These are phyloP conservation scores for Camelina neglecta DNA, from an alignment of 345 rosid species.

Conservation along the genomic window DNA sequence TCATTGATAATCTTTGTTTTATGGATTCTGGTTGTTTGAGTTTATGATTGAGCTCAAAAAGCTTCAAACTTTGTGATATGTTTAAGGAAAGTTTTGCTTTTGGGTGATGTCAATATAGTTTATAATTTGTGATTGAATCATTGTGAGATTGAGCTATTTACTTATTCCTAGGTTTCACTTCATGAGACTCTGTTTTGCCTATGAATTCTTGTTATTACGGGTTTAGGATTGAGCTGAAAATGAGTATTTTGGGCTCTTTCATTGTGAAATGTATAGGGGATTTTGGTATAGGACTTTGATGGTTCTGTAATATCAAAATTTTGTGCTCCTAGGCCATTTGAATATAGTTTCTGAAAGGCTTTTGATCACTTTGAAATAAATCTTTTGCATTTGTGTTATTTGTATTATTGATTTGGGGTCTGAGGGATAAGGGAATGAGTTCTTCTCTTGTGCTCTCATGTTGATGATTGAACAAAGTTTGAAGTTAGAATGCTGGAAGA, in stretches of 20 bases:
- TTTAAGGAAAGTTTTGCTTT: background rate
- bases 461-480: background rate
- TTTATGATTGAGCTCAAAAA: constrained; percentile 11
- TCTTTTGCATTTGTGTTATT: background rate
- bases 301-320: background rate
- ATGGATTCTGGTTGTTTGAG: background rate
- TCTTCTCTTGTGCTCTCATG: background rate
- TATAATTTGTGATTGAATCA: background rate
- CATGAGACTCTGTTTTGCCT: background rate
- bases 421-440: background rate
- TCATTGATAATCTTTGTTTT: background rate
- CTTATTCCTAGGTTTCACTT: background rate
- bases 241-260: background rate
- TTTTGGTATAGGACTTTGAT: background rate
- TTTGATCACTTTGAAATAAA: background rate
- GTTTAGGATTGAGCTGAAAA: constrained; percentile 7
- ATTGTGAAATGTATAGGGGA: background rate
- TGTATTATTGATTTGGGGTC: constrained; percentile 9
- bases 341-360: background rate
- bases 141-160: background rate
- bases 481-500: background rate
- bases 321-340: background rate
- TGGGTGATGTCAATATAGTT: background rate
- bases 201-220: background rate
- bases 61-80: background rate